phyloP scores from a whole-genome alignment of 2,329 filamentous ascomycete species.

The Colletotrichum cordylinicola region DNA sequence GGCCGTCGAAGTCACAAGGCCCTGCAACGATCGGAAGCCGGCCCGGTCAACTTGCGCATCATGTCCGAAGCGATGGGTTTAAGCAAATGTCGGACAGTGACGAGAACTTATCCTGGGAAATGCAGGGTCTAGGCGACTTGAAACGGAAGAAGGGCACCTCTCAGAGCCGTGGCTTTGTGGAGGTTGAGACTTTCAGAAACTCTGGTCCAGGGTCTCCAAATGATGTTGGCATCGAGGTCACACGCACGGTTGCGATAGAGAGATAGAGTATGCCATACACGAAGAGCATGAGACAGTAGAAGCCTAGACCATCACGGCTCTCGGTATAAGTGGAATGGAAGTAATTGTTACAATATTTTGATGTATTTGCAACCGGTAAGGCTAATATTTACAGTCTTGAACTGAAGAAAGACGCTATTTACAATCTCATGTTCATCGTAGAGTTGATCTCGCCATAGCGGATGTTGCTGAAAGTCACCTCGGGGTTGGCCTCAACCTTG shows the following conservation, averaged over 20 bases:
- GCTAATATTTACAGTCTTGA: neutral
- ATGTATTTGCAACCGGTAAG: neutral
- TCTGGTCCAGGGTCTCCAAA: neutral
- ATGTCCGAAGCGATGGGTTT: too few relatives aligned
- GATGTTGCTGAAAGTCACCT: constrained; percentile 61
- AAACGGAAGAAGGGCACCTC: too few relatives aligned
- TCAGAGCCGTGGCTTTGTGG: too few relatives aligned
- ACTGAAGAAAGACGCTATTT: neutral
- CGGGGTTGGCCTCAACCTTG: constrained; percentile 46
- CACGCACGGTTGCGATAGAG: neutral
- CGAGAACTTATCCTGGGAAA: too few relatives aligned
- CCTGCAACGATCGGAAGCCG: too few relatives aligned
- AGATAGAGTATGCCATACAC: neutral
- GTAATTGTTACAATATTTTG: neutral
- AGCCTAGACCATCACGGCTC: too few relatives aligned
- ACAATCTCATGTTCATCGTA: constrained; percentile 2
- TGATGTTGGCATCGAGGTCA: neutral
- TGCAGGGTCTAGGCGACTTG: too few relatives aligned
- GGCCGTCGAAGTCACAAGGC: too few relatives aligned
- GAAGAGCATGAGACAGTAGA: too few relatives aligned
- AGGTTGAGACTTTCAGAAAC: too few relatives aligned
- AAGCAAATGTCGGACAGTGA: too few relatives aligned
- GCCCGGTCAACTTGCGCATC: too few relatives aligned
- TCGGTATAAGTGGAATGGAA: fast-evolving
- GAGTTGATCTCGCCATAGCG: constrained; percentile 60